A percentile compares a stretch with the other conserved stretches of the same genome.
phyloP scores from a whole-genome alignment of 106 monocot species.

The Acorus calamus region DNA sequence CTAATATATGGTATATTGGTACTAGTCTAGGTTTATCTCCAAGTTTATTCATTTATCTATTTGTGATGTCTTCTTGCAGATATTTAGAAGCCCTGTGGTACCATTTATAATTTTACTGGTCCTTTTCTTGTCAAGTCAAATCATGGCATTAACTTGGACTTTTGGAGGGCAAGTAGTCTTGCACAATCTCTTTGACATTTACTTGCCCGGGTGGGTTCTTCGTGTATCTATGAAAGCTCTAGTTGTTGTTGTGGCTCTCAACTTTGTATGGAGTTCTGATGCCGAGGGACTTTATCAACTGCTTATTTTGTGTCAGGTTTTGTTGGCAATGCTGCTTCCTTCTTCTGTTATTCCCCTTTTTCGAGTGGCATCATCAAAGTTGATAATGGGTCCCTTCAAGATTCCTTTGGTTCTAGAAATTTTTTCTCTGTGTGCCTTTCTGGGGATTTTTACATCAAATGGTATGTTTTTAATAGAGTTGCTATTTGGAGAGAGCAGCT shows the following conservation, averaged over 20 bases:
- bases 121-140: constrained; percentile 69
- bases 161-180: constrained; percentile 45
- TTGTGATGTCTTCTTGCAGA: constrained; percentile 35
- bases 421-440: constrained; percentile 48
- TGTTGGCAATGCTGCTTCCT: constrained; percentile 75
- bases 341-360: constrained; percentile 93
- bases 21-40: too few relatives aligned
- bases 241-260: constrained; percentile 40
- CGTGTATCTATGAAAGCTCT: constrained; percentile 38
- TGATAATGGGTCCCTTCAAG: constrained; percentile 55
- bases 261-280: constrained; percentile 39
- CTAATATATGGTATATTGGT: too few relatives aligned
- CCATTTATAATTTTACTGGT: constrained; percentile 67
- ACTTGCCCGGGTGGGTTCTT: constrained; percentile 30
- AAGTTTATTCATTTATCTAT: background rate
- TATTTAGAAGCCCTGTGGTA: constrained; percentile 59
- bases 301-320: constrained; percentile 67
- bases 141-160: constrained; percentile 47
- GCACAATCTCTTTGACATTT: constrained; percentile 36
- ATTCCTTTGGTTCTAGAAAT: constrained; percentile 65
- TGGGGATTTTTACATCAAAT: constrained; percentile 58
- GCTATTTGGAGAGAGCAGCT: constrained; percentile 59
- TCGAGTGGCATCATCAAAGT: constrained; percentile 79
- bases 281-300: constrained; percentile 73
- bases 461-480: constrained; percentile 58